These are phyloP conservation scores for Naematelia encephala DNA, from an alignment of 768 basidiomycete genomes.

Conservation along the genomic window DNA sequence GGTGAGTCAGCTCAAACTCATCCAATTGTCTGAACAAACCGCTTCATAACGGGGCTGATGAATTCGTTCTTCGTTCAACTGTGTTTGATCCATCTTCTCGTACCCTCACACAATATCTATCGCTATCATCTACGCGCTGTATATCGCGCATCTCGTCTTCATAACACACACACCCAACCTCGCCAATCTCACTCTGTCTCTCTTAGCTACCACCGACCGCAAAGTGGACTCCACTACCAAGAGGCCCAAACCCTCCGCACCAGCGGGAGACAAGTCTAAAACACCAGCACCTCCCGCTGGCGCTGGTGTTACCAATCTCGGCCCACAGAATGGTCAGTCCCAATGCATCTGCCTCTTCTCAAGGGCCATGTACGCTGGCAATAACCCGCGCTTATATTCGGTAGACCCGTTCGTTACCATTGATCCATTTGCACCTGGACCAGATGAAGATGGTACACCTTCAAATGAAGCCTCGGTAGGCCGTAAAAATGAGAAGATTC, in stretches of 20 bases:
- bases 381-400: too few species aligned
- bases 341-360: too few species aligned
- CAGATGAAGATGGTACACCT: constrained; percentile 45
- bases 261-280: too few species aligned
- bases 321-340: constrained; percentile 40
- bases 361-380: constrained; percentile 10
- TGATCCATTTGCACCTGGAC: constrained; percentile 71
- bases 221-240: constrained; percentile 45
- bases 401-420: constrained; percentile 94
- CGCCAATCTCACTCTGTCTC: background rate
- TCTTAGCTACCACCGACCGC: constrained; percentile 16
- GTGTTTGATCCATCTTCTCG: background rate
- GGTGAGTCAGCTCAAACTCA: constrained; percentile 32
- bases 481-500: constrained; percentile 48
- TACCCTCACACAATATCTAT: too few species aligned
- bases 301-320: constrained; percentile 43
- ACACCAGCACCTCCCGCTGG: too few species aligned
- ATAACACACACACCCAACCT: background rate
- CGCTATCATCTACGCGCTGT: background rate
- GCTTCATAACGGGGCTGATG: background rate
- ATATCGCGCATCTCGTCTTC: background rate
- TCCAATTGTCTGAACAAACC: background rate
- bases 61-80: background rate
- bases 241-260: constrained; percentile 34
- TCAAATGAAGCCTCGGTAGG: constrained; percentile 46